Evolutionary conservation across 2,329 filamentous ascomycete genomes (phyloP).

Genomic region (Sporothrix protearum): DNA sequence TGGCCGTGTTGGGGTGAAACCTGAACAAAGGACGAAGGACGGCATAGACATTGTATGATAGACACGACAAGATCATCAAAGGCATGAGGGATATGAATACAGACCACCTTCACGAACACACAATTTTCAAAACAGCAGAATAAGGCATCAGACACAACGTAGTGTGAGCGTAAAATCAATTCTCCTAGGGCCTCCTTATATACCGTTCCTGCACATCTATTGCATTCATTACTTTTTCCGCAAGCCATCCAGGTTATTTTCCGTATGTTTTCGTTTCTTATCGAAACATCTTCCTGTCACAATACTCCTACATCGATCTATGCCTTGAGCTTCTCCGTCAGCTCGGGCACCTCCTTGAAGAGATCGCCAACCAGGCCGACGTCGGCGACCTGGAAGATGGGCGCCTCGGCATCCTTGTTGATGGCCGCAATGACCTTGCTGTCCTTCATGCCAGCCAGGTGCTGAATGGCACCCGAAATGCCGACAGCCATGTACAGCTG

Average conservation of each 20-base stretch:
- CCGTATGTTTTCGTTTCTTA: conserved; percentile 17
- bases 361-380: conserved; percentile 93
- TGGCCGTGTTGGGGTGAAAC: conserved; percentile 45
- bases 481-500: conserved; percentile 93
- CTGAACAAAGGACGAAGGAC: conserved; percentile 8
- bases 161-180: conserved; percentile 3
- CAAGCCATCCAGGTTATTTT: conserved; percentile 1
- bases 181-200: not conserved
- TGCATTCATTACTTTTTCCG: not conserved
- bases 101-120: not conserved
- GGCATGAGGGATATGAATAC: not conserved
- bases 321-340: conserved; percentile 87
- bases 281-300: conserved; percentile 13
- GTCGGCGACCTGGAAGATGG: conserved; percentile 97
- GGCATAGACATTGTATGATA: not conserved
- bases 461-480: conserved; percentile 96
- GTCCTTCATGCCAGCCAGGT: conserved; percentile 99
- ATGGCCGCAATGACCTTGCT: conserved; percentile 99
- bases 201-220: not conserved
- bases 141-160: not conserved
- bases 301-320: conserved; percentile 19
- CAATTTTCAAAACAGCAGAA: no score
- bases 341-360: conserved; percentile 91
- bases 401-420: conserved; percentile 95
- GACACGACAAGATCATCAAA: not conserved